phyloP scores from a whole-genome alignment of 2,329 filamentous ascomycete species.

The Botryotinia calthae region DNA sequence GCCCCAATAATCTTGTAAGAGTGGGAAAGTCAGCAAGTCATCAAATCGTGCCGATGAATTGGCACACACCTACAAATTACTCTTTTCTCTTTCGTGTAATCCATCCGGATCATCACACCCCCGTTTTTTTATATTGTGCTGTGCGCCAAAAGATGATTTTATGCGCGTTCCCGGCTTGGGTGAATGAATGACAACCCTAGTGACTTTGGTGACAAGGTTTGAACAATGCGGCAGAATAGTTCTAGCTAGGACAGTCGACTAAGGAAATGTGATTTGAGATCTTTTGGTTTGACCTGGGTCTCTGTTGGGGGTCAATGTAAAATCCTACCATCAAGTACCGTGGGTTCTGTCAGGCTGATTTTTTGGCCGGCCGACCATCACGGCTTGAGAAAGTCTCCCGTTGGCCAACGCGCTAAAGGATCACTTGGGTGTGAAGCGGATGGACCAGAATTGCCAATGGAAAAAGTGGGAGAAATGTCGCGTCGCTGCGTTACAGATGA shows the following conservation, averaged over 20 bases:
- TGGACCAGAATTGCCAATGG: background rate
- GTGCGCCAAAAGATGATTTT: constrained; percentile 7
- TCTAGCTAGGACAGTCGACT: background rate
- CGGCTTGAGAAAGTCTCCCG: constrained; percentile 21
- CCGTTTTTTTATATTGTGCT: background rate
- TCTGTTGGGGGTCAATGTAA: background rate
- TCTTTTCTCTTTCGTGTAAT: constrained; percentile 24
- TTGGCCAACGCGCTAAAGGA: constrained; percentile 24
- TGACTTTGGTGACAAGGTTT: background rate
- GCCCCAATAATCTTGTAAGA: constrained; percentile 21
- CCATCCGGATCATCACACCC: constrained; percentile 25
- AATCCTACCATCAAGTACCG: constrained; percentile 16
- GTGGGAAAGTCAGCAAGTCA: constrained; percentile 25
- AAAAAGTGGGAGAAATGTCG: background rate
- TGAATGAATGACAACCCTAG: background rate
- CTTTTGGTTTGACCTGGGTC: background rate
- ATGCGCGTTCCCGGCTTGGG: constrained; percentile 8
- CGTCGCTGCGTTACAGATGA: background rate
- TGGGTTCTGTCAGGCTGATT: constrained; percentile 16
- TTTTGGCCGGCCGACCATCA: constrained; percentile 3
- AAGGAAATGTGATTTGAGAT: background rate
- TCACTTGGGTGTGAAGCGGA: constrained; percentile 21
- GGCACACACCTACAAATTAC: constrained; percentile 17
- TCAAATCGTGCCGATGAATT: constrained; percentile 11
- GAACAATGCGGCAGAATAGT: constrained; percentile 6